Base-by-base conservation (phyloP, 2,329 filamentous ascomycete genomes). In the Colletotrichum sublineola region DNA sequence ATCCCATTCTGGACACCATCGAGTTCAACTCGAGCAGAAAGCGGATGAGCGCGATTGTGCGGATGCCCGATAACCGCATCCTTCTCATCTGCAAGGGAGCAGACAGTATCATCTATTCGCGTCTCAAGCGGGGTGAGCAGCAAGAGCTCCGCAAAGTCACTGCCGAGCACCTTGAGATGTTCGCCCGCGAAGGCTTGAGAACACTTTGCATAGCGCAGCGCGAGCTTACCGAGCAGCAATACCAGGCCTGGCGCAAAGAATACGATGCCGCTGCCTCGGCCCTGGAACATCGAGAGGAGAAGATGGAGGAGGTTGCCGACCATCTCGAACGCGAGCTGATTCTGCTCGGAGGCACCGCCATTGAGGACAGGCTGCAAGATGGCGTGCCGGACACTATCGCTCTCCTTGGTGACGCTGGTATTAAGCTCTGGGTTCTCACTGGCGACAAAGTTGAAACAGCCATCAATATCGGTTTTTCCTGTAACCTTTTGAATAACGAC, bases 401-500 rank as follows among this genome's bases (percentile, higher is more conserved):
- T 63, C 85, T 99, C 56, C 90, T 99, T 64, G 96, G 93, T 40
- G 91, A 95, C 78, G 96, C 96, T 66, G 97, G 97, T 80, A 98
- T 99, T 83, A 99, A 99, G 83, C 89, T 99, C 9, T 99, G 96
- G 96, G 96, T 99, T 66, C 85, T 99, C 75, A 99, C 96, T 20
- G 96, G 97, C 75, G 96, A 99, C 87, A 99, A 98, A 83, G 96
- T 98, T 42, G 96, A 99, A 84, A 99, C 96, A 33, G 96, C 97
- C 70, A 99, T 99, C 90, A 99, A 99, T 84, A 99, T 99, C 79
- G 96, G 96, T 2, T 99, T 98, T 83, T 99, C 97, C 14, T 99
- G 97, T 86, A 99, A 99, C 77, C 87, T 99, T 42, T 89, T 99
- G 67, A 95, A 96, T 83, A 99, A 98, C 81, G 94, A 97, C 76